Evolutionary conservation across 2,329 filamentous ascomycete species (phyloP).

Genomic region (Canariomyces notabilis): DNA sequence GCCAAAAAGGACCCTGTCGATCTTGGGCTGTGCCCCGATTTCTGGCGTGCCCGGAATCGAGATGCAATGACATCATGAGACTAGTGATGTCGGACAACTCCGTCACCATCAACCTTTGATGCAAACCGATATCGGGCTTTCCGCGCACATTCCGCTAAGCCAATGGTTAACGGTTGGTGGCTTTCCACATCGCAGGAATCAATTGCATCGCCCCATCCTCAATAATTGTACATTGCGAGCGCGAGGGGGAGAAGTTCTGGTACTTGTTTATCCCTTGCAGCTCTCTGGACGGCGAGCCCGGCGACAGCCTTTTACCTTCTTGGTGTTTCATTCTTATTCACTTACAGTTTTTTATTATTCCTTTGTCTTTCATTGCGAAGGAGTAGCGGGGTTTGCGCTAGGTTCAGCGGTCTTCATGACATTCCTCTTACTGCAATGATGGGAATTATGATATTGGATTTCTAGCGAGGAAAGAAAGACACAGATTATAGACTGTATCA

Average conservation of each 20-base stretch:
- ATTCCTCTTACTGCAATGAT: neutral
- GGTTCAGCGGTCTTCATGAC: no score
- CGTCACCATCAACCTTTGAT: neutral
- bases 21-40: neutral
- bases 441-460: neutral
- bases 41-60: neutral
- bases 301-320: neutral
- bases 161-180: neutral
- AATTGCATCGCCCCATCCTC: no score
- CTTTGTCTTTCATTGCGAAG: neutral
- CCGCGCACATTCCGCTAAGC: neutral
- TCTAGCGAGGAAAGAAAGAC: neutral
- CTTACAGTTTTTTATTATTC: neutral
- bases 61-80: neutral
- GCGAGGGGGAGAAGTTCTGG: neutral
- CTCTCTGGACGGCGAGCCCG: neutral
- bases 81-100: neutral
- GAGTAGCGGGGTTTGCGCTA: no score
- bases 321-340: neutral
- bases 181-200: no score
- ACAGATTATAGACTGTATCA: neutral
- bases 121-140: neutral
- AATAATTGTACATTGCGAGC: neutral
- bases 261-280: no score
- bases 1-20: slow-evolving; percentile 6